These are phyloP conservation scores for Suillus ampliporus DNA, from an alignment of 768 basidiomycete genomes.

Conservation along the genomic window DNA sequence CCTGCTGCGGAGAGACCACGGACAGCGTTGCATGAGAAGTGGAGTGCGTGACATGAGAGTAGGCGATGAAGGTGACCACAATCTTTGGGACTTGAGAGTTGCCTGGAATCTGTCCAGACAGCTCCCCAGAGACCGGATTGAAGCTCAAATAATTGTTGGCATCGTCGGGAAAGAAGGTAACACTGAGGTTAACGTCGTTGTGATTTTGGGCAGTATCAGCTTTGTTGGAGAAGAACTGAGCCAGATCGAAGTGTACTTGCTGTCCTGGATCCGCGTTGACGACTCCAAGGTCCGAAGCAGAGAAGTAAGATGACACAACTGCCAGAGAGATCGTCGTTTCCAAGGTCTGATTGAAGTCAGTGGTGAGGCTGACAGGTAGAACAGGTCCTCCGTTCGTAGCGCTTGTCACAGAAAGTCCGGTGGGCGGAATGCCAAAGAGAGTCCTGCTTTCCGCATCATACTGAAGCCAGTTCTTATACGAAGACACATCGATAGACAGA, in stretches of 20 bases:
- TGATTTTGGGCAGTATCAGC: slow-evolving; percentile 37
- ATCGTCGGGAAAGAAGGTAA: slow-evolving; percentile 56
- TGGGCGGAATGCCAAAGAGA: slow-evolving; percentile 70
- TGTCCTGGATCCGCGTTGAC: slow-evolving; percentile 58
- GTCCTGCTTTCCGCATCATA: slow-evolving; percentile 62
- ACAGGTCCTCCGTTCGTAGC: slow-evolving; percentile 39
- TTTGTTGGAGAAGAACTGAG: slow-evolving; percentile 58
- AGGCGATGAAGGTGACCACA: slow-evolving; percentile 67
- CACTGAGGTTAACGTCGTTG: slow-evolving; percentile 57
- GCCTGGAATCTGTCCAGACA: slow-evolving; percentile 62
- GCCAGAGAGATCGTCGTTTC: slow-evolving; percentile 67
- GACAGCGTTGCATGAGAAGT: slow-evolving; percentile 69
- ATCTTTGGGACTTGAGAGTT: slow-evolving; percentile 49
- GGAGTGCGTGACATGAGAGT: slow-evolving; percentile 67
- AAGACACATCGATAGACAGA: slow-evolving; percentile 64
- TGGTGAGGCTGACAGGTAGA: slow-evolving; percentile 66
- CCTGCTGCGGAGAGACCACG: slow-evolving; percentile 49
- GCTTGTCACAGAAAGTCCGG: slow-evolving; percentile 34
- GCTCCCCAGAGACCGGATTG: slow-evolving; percentile 46
- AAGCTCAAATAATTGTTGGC: slow-evolving; percentile 59
- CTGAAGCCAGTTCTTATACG: slow-evolving; percentile 59
- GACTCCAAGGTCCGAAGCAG: slow-evolving; percentile 57
- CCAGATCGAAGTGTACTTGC: slow-evolving; percentile 57
- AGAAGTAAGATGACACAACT: slow-evolving; percentile 77
- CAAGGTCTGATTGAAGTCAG: slow-evolving; percentile 71